Evolutionary conservation across 805 yeast genomes (phyloP), one percentile per base, ranked within the genome.

Genomic region (Candida khao-thaluensis): DNA sequence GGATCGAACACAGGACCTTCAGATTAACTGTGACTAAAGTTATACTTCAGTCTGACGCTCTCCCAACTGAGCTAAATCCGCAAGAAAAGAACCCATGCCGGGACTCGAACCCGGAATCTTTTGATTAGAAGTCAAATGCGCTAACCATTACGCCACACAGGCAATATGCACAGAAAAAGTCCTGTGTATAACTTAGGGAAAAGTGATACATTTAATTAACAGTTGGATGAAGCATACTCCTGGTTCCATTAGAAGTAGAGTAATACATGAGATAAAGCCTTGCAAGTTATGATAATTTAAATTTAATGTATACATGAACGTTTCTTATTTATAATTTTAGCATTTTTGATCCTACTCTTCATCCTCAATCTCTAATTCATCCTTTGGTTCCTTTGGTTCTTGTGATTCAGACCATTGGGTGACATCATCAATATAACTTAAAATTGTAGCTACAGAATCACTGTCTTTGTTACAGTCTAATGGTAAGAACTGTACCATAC

Each of bases 381-480:
- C 97, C 20, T 77, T 75, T 0, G 98, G 98, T 59, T 91, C 97
- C 58, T 91, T 91, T 23, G 97, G 98, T 60, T 93, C 99, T 61
- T 93, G 98, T 3, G 79, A 68, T 58, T 93, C 99, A 16, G 87
- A 81, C 99, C 99, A 93, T 58, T 93, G 99, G 0, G 99, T 93
- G 20, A 91, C 84, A 59, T 93, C 99, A 56, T 93, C 99, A 16
- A 93, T 85, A 58, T 89, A 89, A 55, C 95, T 84, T 49, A 93
- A 70, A 39, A 93, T 91, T 0, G 89, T 82, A 9, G 82, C 78
- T 16, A 93, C 82, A 34, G 88, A 77, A 30, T 81, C 87, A 34
- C 88, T 80, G 32, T 81, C 83, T 52, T 72, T 71, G 20, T 71
- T 60, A 48, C 81, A 76, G 55, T 89, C 95, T 47, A 93, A 71